A percentile compares a stretch with the other conserved stretches of the same genome.
Evolutionary conservation across 495 filamentous ascomycete species (phyloP).

Genomic region (Penicillium angulare): DNA sequence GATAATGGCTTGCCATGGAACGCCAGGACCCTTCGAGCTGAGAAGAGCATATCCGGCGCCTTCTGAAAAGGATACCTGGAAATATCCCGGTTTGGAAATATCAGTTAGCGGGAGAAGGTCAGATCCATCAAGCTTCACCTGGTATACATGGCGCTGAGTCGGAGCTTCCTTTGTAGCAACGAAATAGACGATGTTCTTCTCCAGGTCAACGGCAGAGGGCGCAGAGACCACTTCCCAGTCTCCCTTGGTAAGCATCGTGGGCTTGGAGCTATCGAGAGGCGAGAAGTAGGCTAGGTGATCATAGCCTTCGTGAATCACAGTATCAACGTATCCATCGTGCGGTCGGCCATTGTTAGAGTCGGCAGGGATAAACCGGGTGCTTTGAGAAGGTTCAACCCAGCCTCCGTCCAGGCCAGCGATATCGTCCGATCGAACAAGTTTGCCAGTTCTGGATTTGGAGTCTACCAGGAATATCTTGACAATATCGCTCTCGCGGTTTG

Average conservation of each 20-base stretch:
- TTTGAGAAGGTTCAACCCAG: constrained; percentile 93
- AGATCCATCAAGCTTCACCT: constrained; percentile 77
- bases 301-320: constrained; percentile 79
- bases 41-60: constrained; percentile 78
- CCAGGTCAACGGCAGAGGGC: constrained; percentile 83
- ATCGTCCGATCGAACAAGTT: constrained; percentile 73
- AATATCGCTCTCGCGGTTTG: constrained; percentile 90
- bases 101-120: constrained; percentile 70
- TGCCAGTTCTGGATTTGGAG: constrained; percentile 69
- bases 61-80: constrained; percentile 80
- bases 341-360: constrained; percentile 73
- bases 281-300: constrained; percentile 94
- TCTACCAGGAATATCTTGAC: constrained; percentile 85
- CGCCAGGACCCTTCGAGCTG: constrained; percentile 76
- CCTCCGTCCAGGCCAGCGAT: constrained; percentile 83
- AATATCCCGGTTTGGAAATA: constrained; percentile 75
- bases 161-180: constrained; percentile 82
- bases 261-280: constrained; percentile 79
- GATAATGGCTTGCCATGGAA: constrained; percentile 91
- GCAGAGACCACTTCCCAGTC: constrained; percentile 91
- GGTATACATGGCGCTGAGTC: constrained; percentile 88
- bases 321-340: constrained; percentile 90
- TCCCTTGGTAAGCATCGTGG: constrained; percentile 81
- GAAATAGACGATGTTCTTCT: constrained; percentile 85
- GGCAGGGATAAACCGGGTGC: constrained; percentile 82